Evolutionary conservation across 2,329 filamentous ascomycete genomes (phyloP), one percentile per base, ranked within the genome.

Genomic region (Myrmaecium sp.): DNA sequence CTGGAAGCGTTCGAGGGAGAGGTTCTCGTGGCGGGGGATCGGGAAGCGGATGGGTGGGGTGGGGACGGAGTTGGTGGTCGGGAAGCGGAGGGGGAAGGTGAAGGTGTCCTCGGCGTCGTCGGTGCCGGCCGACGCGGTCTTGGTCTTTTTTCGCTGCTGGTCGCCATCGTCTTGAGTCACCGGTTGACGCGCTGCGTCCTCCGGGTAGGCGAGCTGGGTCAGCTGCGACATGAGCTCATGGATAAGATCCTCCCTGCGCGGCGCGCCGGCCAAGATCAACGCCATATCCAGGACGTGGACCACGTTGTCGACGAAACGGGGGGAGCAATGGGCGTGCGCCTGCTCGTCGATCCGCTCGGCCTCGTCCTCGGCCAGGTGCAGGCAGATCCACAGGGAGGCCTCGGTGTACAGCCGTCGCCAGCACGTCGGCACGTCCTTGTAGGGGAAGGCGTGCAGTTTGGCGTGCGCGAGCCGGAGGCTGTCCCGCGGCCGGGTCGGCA

Each of bases 391-490:
- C 7, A 86, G 61, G 29, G 68, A 66, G 2, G 74, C 69, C 29
- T 83, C 75, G 1, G 74, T 73, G 43, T 79, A 83, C 4, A 84
- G 51, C 35, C 70, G 59, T 14, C 73, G 58, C 80, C 79, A 89
- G 40, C 64, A 69, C 6, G 47, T 42, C 1, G 74, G 75, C 5
- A 86, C 64, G 17, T 71, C 60, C 33, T 65, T 66, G 44, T 69
- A 83, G 2, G 69, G 63, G 33, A 69, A 81, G 4, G 73, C 64
- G 39, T 84, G 76, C 33, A 86, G 67, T 36, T 71, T 75, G 21
- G 66, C 56, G 29, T 71, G 69, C 0, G 74, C 66, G 9, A 77
- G 50, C 5, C 58, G 55, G 4, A 69, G 49, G 10, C 76, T 48
- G 30, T 76, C 66, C 18, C 64, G 44, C 5, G 58, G 49, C 8